Evolutionary conservation across 2,329 filamentous ascomycete species (phyloP).

Genomic region (Penicillium vulpinum): DNA sequence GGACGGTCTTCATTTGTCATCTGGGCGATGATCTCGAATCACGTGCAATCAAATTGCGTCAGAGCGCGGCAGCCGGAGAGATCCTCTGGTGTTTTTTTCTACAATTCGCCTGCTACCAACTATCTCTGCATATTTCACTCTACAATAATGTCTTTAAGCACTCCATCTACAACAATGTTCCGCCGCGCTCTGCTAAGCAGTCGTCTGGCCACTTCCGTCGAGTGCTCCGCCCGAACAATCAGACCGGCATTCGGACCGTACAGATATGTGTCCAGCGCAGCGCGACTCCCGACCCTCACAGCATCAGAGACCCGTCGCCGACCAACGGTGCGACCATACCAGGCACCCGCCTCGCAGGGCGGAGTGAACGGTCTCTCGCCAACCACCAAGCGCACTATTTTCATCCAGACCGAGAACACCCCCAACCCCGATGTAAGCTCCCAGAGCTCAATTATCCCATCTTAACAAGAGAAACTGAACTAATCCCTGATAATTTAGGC

Average conservation of each 20-base stretch:
- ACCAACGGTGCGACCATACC: constrained; percentile 46
- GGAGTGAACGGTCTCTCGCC: constrained; percentile 42
- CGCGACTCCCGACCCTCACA: constrained; percentile 49
- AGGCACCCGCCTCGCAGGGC: constrained; percentile 40
- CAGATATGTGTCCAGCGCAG: constrained; percentile 46
- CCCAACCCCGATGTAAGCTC: constrained; percentile 79
- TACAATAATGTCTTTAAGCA: constrained; percentile 33
- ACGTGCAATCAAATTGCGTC: constrained; percentile 37
- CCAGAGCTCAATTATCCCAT: neutral
- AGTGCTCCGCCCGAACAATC: constrained; percentile 31
- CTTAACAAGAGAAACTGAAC: neutral
- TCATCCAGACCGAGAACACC: constrained; percentile 95
- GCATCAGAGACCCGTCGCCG: constrained; percentile 49
- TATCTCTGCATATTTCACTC: neutral
- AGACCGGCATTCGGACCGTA: constrained; percentile 31
- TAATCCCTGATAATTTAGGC: constrained; percentile 44
- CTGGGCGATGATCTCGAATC: constrained; percentile 11
- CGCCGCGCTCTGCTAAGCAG: constrained; percentile 30
- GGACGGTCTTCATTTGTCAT: constrained; percentile 31
- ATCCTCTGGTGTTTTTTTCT: constrained; percentile 5
- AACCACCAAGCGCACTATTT: constrained; percentile 69
- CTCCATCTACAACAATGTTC: constrained; percentile 35
- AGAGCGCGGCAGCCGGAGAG: constrained; percentile 22
- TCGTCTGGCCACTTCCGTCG: constrained; percentile 24
- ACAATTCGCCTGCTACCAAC: neutral